Evolutionary conservation across 306 rosid genomes (phyloP).

Genomic region (Acacia confusa): DNA sequence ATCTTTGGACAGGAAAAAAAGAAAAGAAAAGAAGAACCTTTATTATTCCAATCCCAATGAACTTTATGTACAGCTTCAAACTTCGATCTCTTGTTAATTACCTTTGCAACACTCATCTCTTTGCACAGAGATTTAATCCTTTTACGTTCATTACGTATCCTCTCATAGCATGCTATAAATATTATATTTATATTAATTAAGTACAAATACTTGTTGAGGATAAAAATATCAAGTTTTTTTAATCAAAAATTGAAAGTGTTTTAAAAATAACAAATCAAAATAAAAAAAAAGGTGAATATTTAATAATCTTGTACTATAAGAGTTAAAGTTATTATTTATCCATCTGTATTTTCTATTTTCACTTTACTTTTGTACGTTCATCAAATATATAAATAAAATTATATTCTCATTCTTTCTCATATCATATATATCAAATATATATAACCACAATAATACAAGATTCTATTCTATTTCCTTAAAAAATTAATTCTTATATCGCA

Average conservation of each 20-base stretch:
- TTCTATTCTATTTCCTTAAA: neutral
- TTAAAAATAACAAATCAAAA: neutral
- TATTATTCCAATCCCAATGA: neutral
- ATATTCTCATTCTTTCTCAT: neutral
- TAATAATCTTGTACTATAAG: neutral
- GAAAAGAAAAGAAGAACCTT: neutral
- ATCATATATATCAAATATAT: neutral
- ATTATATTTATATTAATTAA: too few species aligned
- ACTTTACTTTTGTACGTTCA: neutral
- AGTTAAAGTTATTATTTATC: neutral
- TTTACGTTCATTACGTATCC: neutral
- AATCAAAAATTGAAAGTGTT: neutral
- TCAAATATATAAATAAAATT: neutral
- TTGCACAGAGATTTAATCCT: neutral
- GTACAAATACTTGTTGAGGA: neutral
- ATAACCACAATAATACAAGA: neutral
- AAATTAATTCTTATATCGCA: neutral
- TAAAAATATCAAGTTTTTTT: neutral
- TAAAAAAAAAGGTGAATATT: neutral
- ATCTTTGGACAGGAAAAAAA: neutral
- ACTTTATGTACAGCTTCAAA: neutral
- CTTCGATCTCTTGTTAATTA: neutral
- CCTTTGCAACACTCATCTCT: neutral
- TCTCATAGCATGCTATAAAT: too few species aligned
- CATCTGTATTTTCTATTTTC: neutral